These are phyloP conservation scores for Comarum palustre DNA, from an alignment of 306 rosid species.

Conservation along the genomic window DNA sequence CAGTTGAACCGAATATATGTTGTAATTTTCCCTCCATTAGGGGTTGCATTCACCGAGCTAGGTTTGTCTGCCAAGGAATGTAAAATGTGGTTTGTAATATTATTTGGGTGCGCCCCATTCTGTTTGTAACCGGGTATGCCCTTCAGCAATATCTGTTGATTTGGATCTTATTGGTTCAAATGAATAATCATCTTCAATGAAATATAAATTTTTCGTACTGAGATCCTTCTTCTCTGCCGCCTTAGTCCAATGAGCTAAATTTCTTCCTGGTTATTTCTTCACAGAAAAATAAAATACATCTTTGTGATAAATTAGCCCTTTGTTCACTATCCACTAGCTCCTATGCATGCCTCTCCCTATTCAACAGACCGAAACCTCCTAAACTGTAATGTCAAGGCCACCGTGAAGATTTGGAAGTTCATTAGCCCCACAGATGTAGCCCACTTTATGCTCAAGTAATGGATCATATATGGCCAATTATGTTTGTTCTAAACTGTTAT, in stretches of 20 bases:
- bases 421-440: no score
- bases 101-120: conserved; percentile 8
- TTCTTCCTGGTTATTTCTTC: background rate
- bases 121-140: background rate
- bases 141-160: background rate
- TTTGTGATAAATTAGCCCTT: no score
- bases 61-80: background rate
- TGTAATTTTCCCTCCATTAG: background rate
- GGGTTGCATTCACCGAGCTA: background rate
- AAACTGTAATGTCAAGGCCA: no score
- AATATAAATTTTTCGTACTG: background rate
- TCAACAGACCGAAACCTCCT: no score
- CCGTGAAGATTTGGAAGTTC: no score
- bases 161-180: background rate
- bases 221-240: background rate
- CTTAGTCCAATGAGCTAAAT: background rate
- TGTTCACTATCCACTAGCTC: no score
- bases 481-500: no score
- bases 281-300: no score
- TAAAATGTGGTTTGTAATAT: background rate
- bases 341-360: no score
- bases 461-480: no score
- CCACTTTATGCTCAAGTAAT: no score
- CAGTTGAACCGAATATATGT: background rate
- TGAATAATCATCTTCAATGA: background rate